Percentiles rank a stretch among this genome's conserved stretches.
Conservation (phyloP, 768 basidiomycete species). For the Lactarius sanguifluus region DNA sequence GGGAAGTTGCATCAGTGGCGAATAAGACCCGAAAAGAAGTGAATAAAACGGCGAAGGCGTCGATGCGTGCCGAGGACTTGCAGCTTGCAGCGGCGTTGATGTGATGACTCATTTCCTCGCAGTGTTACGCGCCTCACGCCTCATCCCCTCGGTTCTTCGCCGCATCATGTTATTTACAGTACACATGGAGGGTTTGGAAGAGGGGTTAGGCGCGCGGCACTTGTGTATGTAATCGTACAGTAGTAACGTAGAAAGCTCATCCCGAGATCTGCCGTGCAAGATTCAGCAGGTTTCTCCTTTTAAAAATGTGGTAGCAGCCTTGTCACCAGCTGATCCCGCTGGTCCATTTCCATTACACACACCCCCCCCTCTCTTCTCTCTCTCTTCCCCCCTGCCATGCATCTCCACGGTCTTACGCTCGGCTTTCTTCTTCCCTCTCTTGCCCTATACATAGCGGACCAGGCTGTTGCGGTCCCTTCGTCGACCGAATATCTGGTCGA, state of each 20-base stretch:
- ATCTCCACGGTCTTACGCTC: constrained; percentile 20
- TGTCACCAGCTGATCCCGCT: constrained; percentile 1
- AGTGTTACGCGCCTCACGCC: neutral
- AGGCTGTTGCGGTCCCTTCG: constrained; percentile 22
- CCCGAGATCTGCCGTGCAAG: constrained; percentile 27
- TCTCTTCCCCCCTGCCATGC: constrained; percentile 24
- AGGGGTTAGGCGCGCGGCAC: neutral
- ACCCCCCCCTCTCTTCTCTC: neutral
- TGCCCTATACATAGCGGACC: constrained; percentile 22
- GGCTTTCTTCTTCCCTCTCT: constrained; percentile 27
- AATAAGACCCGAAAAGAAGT: neutral
- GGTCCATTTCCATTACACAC: constrained; percentile 9
- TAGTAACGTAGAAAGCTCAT: neutral
- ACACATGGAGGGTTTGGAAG: neutral
- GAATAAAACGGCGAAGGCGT: neutral
- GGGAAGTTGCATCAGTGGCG: too few relatives aligned
- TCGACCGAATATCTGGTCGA: constrained; percentile 32
- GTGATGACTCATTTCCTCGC: neutral
- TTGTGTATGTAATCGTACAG: neutral
- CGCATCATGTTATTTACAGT: neutral
- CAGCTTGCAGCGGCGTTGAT: neutral
- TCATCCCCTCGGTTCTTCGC: neutral
- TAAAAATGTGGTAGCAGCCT: constrained; percentile 4
- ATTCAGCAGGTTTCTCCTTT: neutral
- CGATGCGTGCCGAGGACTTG: neutral